A percentile compares a stretch with the other conserved stretches of the same genome.
These are phyloP conservation scores for Lindgomyces ingoldianus DNA, from an alignment of 495 filamentous ascomycete species.

Conservation along the genomic window DNA sequence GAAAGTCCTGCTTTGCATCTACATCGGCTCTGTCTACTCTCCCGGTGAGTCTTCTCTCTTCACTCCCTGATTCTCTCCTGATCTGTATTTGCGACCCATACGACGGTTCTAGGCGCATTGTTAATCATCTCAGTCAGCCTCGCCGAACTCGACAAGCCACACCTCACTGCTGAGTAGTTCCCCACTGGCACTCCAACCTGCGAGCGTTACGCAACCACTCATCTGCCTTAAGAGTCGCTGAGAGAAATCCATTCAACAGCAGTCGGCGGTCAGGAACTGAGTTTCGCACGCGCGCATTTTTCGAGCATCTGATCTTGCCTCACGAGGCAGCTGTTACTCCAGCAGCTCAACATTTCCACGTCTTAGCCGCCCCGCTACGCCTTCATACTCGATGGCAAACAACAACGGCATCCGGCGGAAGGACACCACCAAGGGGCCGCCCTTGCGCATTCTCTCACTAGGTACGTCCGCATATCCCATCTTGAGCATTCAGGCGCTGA, in stretches of 20 bases:
- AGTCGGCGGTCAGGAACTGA: constrained; percentile 12
- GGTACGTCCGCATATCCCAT: constrained; percentile 56
- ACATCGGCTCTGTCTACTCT: not conserved
- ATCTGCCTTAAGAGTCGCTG: not conserved
- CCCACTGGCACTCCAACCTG: constrained; percentile 9
- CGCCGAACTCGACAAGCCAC: not conserved
- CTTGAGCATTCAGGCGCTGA: constrained; percentile 9
- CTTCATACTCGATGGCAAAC: constrained; percentile 29
- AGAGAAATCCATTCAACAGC: not conserved
- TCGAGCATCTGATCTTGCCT: constrained; percentile 6
- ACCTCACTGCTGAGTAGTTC: not conserved
- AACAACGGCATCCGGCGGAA: constrained; percentile 62
- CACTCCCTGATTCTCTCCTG: not conserved
- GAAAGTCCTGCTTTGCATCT: not conserved
- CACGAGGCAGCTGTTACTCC: constrained; percentile 1
- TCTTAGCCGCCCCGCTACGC: constrained; percentile 1
- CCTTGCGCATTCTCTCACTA: constrained; percentile 85
- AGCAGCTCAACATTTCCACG: not conserved
- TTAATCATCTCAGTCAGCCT: not conserved
- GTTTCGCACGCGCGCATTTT: not conserved
- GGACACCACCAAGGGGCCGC: constrained; percentile 93
- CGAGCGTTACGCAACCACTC: constrained; percentile 7
- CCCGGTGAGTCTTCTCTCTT: not conserved
- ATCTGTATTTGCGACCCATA: not conserved
- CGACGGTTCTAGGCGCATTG: not conserved